A percentile compares a stretch with the other conserved stretches of the same genome.
Conservation (phyloP, 148 eudicot species). For the Gaultheria prostrata region DNA sequence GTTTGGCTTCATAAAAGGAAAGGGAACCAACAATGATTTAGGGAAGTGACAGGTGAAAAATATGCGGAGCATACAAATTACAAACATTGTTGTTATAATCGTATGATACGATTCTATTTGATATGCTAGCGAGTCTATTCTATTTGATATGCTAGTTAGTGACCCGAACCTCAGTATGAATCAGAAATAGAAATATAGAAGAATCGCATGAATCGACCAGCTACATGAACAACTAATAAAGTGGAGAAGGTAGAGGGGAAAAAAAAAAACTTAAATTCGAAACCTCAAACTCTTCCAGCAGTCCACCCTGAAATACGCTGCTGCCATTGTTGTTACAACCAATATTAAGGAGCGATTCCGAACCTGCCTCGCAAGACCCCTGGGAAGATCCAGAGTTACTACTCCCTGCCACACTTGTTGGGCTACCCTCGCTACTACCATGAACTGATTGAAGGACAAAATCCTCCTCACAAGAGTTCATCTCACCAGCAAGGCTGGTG, state of each 20-base stretch:
- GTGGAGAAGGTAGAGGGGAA: not conserved
- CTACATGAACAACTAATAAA: not conserved
- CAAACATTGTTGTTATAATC: not conserved
- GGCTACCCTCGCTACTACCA: slow-evolving; percentile 21
- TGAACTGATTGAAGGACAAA: slow-evolving; percentile 20
- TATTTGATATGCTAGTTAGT: not conserved
- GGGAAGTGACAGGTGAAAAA: not conserved
- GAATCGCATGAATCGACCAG: not conserved
- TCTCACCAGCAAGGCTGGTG: slow-evolving; percentile 24
- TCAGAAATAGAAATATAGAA: not conserved
- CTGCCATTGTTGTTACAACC: slow-evolving; percentile 18
- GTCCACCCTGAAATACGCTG: slow-evolving; percentile 29
- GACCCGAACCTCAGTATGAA: too few relatives aligned
- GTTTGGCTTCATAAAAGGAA: slow-evolving; percentile 38
- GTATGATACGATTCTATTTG: not conserved
- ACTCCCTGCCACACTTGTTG: slow-evolving; percentile 35
- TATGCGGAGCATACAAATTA: too few relatives aligned
- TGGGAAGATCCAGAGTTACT: slow-evolving; percentile 22
- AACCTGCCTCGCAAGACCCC: slow-evolving; percentile 27
- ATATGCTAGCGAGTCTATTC: not conserved
- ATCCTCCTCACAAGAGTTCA: slow-evolving; percentile 19
- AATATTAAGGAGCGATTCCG: slow-evolving; percentile 25
- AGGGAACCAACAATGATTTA: not conserved
- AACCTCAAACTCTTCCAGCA: slow-evolving; percentile 42
- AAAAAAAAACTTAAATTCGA: slow-evolving; percentile 26